Evolutionary conservation across 2,329 filamentous ascomycete species (phyloP), one percentile per base, ranked within the genome.

Genomic region (Pyrenophora graminea): DNA sequence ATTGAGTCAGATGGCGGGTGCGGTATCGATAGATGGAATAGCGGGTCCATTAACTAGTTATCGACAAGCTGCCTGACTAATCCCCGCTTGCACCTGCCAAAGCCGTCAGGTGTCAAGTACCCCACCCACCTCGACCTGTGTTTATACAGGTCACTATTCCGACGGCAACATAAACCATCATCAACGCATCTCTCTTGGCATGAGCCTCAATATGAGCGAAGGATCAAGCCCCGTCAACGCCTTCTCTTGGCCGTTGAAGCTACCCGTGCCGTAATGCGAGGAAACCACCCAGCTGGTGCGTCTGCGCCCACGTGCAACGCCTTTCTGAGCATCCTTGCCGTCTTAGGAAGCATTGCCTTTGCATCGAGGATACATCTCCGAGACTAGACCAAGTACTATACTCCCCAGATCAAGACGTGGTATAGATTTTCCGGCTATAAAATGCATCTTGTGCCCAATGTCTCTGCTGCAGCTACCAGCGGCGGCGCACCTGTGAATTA

Each of bases 311-410:
- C 50, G 50, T 53, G 50, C 37, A 12, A 27, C 18, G 23, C 12
- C 36, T 40, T 36, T 45, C 45, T 53, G 45, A 30, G 21, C 30
- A 36, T 34, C 27, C 34, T 52, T 52, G 37, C 64, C 63, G 48
- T 23, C 52, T 59, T 61, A 39, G 63, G 63, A 57, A 61, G 51
- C 55, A 61, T 51, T 41, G 58, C 59, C 60, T 33, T 53, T 48
- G 41, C 32, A 30, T 30, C 27, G 12, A 30, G 27, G 27, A 13
- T 30, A 60, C 60, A 64, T 65, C 55, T 64, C 63, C 63, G 63
- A 61, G 34, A 41, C 50, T 53, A 53, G 42, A 32, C 32, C 41
- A 31, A 21, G 32, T 40, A 9, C 33, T 41, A 19, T 25, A 27
- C 12, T 46, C 40, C 23, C 33, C 13, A 41, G 39, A 45, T 36